Evolutionary conservation across 1,284 basidiomycete genomes (phyloP), one percentile per base, ranked within the genome.

Genomic region (Tremellales sp.): DNA sequence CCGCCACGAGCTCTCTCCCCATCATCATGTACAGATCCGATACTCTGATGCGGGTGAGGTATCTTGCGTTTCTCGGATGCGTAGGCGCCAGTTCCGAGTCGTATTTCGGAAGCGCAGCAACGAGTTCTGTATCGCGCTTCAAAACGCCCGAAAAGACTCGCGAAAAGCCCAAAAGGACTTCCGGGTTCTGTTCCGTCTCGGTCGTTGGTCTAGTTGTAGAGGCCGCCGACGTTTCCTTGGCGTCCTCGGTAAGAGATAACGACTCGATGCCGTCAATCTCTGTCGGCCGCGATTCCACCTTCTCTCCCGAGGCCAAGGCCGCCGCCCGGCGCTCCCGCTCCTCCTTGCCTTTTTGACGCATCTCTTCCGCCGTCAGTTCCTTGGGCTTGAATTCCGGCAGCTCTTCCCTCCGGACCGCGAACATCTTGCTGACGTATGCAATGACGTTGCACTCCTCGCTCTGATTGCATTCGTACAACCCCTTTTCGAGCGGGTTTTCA

Each of bases 401-500:
- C 40, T 94, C 87, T 45, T 81, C 81, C 16, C 74, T 75, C 19
- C 82, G 75, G 1, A 97, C 85, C 0, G 92, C 92, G 69, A 98
- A 97, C 94, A 98, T 98, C 71, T 98, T 98, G 77, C 89, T 95
- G 45, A 98, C 87, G 68, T 94, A 95, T 4, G 84, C 89, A 12
- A 84, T 81, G n/a, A 91, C 76, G 45, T 75, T 79, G 0, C 83
- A 81, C 4, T 78, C 77, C 3, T 80, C 61, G 1, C 66, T 75
- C n/a, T 80, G 78, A 50, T 81, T 79, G 45, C 88, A 87, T 0
- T 78, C 71, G 73, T 86, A 97, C 9, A 98, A 75, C 50, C 87
- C 85, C 54, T 77, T 74, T 69, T 98, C 93, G 21, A 95, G 75
- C 56, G 84, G 83, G 66, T 85, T 89, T 56, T 80, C 82, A 2